Evolutionary conservation across 1,139 yeast genomes (phyloP), one percentile per base, ranked within the genome.

Genomic region (Yamadazyma triangularis): DNA sequence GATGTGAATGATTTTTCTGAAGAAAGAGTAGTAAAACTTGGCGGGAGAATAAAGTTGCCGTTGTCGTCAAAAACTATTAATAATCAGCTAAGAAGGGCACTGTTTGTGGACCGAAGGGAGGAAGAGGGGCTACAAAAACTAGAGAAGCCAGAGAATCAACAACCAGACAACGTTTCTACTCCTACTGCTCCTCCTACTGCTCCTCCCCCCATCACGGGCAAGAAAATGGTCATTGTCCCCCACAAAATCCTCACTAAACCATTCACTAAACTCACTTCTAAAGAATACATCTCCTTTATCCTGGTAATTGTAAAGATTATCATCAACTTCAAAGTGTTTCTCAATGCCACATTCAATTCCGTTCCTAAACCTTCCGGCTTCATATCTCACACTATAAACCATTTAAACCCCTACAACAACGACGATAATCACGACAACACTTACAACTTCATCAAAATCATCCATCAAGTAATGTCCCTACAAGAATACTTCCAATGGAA

Each of bases 221-320:
- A 59, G 34, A 58, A 53, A 34, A 42, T 60, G 30, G 58, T 66
- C 3, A 57, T 68, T 6, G 58, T 68, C 2, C 73, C 75, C 0
- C 73, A 69, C 38, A 60, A 61, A 34, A 63, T 69, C 5, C 51
- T 69, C 19, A 57, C 56, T 34, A 64, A 65, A 33, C 73, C 73
- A 5, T 60, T 69, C 34, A 55, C 60, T 22, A 62, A 61, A 35
- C 49, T 68, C 21, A 49, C 64, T 15, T 51, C 61, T 9, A 58
- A 59, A 29, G 75, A 69, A 35, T 66, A 61, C 34, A 44, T 65
- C 25, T 51, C 50, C 34, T 66, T 69, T 33, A 46, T 69, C 3
- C 52, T 60, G 39, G 44, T 64, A 0, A 47, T 68, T 2, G 70
- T 62, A 5, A 65, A 66, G 39, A 53, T 68, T 4, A 33, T 66